A percentile compares a stretch with the other conserved stretches of the same genome.
phyloP scores from a whole-genome alignment of 805 yeast species.

The Kockiozyma suomiensis region DNA sequence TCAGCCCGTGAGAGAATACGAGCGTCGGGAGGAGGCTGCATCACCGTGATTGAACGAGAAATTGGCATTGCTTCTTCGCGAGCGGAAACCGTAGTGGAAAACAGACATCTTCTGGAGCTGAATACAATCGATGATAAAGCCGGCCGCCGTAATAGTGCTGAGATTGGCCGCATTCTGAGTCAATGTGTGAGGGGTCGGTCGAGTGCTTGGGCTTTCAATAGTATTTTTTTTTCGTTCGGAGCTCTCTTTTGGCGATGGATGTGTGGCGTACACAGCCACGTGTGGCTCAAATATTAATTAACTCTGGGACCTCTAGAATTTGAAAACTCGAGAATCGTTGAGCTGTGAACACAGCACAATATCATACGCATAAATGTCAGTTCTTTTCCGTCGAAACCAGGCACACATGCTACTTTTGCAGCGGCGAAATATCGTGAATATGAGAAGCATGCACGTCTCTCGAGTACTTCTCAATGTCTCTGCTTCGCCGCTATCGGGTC shows the following conservation, averaged over 20 bases:
- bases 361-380: not conserved
- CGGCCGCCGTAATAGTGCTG: not conserved
- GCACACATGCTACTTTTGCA: not conserved
- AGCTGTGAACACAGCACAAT: too few relatives aligned
- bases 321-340: too few relatives aligned
- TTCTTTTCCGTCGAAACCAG: not conserved
- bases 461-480: not conserved
- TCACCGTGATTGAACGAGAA: conserved; percentile 22
- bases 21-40: conserved; percentile 10
- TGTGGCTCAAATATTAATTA: too few relatives aligned
- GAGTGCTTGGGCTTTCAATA: too few relatives aligned
- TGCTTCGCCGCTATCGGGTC: conserved; percentile 1
- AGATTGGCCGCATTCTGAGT: not conserved
- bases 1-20: conserved; percentile 16
- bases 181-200: not conserved
- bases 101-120: not conserved
- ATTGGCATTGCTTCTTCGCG: conserved; percentile 5
- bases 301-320: too few relatives aligned
- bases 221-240: not conserved
- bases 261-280: not conserved
- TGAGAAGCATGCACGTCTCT: not conserved
- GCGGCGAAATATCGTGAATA: not conserved
- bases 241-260: not conserved
- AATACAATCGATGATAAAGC: not conserved
- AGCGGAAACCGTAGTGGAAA: not conserved